Evolutionary conservation across 176 grass and related monocot species (phyloP), one percentile per base, ranked within the genome.

Genomic region (Avena sativa): DNA sequence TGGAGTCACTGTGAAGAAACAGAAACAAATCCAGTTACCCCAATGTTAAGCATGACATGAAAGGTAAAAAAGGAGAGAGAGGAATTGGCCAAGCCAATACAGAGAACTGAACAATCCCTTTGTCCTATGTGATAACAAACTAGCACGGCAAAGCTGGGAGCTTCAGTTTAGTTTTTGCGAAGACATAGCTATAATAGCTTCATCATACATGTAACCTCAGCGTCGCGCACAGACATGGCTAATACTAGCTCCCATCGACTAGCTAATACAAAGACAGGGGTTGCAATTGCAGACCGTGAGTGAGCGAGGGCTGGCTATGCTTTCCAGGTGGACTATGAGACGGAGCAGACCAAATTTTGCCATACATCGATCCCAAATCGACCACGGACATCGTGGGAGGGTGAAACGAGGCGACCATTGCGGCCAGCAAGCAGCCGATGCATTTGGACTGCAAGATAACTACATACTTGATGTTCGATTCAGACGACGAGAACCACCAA

Each of bases 1-100:
- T 71, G 79, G 87, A 83, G 80, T 92, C 93, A 85, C 96, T 98
- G 66, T 8, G 64, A 60, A 83, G 71, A 55, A 74, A 49, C 26
- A 84, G 43, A 81, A 81, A 55, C 30, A 26, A 13, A 70, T 13
- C 57, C 53, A 40, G 46, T 81, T 40, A 81, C 8, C 28, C 74
- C 51, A 32, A 2, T 4, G 14, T 0, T 57, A 75, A 84, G 25
- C 46, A 17, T 13, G 1, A 0, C 1, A 43, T 11, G 12, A 2
- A 46, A 20, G 34, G 76, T 70, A 34, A 3, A 10, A 65, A 25
- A 5, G 1, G 7, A 0, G 9, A 38, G 47, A 1, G 38, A 43
- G 4, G 0, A 26, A 60, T 66, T 36, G 44, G 43, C 5, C 17
- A 50, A 20, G 68, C 17, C 32, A 56, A 76, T 78, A 21, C 21